Evolutionary conservation across 2,329 filamentous ascomycete genomes (phyloP).

Genomic region (Paraphaeosphaeria minitans): DNA sequence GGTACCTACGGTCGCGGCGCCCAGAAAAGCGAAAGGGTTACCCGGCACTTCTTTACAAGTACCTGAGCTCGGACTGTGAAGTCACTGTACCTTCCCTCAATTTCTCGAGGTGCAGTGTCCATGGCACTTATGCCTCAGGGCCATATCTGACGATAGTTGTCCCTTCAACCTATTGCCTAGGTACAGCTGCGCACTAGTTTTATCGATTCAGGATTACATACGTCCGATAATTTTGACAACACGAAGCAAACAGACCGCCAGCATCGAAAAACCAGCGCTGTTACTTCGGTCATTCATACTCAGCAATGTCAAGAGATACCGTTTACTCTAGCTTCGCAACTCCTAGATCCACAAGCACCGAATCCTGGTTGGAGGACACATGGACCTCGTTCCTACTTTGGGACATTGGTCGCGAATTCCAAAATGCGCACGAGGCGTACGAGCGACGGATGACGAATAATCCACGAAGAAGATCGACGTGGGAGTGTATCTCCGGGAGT

Average conservation of each 20-base stretch:
- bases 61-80: neutral
- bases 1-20: neutral
- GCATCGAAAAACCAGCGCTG: neutral
- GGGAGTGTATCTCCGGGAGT: constrained; percentile 32
- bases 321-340: neutral
- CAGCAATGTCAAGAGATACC: neutral
- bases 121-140: neutral
- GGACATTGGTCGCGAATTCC: constrained; percentile 45
- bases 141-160: neutral
- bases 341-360: neutral
- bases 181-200: neutral
- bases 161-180: neutral
- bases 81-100: neutral
- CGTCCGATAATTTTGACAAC: neutral
- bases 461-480: constrained; percentile 27
- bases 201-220: neutral
- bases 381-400: constrained; percentile 40
- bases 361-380: constrained; percentile 34
- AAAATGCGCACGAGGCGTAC: constrained; percentile 40
- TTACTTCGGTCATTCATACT: neutral
- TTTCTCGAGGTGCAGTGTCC: neutral
- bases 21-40: neutral
- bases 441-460: constrained; percentile 34
- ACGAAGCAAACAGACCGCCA: neutral
- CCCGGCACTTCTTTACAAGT: constrained; percentile 8